Evolutionary conservation across 805 yeast genomes (phyloP).

Genomic region (Candida ficus): DNA sequence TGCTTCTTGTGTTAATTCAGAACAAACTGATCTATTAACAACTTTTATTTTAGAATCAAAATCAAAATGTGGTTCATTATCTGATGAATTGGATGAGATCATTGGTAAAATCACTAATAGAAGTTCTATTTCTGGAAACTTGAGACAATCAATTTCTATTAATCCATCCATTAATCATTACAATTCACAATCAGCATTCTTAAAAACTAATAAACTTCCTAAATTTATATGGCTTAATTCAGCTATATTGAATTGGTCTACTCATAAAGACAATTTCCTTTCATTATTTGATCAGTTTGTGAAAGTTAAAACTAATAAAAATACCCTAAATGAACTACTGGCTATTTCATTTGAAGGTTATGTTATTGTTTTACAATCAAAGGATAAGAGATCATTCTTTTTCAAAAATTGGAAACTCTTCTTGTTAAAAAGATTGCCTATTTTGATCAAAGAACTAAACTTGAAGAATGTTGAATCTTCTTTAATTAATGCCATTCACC

Average conservation of each 20-base stretch:
- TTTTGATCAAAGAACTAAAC: slow-evolving; percentile 32
- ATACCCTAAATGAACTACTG: slow-evolving; percentile 34
- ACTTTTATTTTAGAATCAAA: slow-evolving; percentile 8
- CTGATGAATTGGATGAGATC: slow-evolving; percentile 14
- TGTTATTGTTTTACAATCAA: slow-evolving; percentile 31
- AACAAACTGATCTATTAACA: slow-evolving; percentile 11
- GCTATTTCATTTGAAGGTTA: slow-evolving; percentile 41
- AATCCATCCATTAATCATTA: background rate
- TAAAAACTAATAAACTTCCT: slow-evolving; percentile 21
- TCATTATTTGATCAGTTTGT: slow-evolving; percentile 29
- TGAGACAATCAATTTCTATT: slow-evolving; percentile 11
- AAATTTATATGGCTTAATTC: slow-evolving; percentile 33
- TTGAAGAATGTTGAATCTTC: slow-evolving; percentile 25
- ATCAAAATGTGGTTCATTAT: slow-evolving; percentile 2
- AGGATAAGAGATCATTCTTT: slow-evolving; percentile 28
- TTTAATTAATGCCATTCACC: slow-evolving; percentile 24
- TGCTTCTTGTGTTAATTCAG: slow-evolving; percentile 5
- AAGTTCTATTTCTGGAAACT: slow-evolving; percentile 10
- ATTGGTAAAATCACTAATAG: slow-evolving; percentile 13
- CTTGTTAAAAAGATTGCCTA: slow-evolving; percentile 41
- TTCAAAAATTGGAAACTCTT: slow-evolving; percentile 41
- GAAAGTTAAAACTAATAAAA: slow-evolving; percentile 23
- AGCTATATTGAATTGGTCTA: slow-evolving; percentile 31
- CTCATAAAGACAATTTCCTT: slow-evolving; percentile 27
- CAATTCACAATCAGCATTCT: slow-evolving; percentile 12